Conservation (phyloP, 768 basidiomycete genomes). For the Trametes punicea region DNA sequence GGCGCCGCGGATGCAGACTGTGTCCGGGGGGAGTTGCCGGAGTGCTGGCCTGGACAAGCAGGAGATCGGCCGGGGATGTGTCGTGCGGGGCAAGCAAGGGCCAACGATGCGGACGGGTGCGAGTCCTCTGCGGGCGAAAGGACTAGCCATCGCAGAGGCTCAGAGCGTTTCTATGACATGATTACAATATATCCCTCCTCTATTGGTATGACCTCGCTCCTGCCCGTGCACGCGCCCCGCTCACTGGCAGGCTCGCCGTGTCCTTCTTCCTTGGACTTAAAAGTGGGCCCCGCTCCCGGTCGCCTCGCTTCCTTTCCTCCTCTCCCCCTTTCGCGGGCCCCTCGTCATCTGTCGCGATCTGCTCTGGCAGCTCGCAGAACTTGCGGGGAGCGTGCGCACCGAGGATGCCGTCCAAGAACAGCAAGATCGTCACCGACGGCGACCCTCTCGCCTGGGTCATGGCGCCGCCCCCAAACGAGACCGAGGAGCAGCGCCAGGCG, state of each 20-base stretch:
- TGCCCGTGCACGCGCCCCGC: slow-evolving; percentile 19
- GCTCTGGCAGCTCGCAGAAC: neutral
- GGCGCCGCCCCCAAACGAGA: slow-evolving; percentile 56
- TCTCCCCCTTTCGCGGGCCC: neutral
- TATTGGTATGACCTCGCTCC: neutral
- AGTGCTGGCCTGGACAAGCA: neutral
- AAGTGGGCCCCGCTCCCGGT: slow-evolving; percentile 45
- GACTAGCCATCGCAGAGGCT: neutral
- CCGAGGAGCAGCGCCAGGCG: slow-evolving; percentile 39
- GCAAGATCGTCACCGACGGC: slow-evolving; percentile 18
- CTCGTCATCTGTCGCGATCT: neutral
- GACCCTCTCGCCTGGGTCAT: slow-evolving; percentile 59
- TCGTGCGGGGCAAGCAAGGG: neutral
- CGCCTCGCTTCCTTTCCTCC: slow-evolving; percentile 1
- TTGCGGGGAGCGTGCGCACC: neutral
- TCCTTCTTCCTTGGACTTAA: slow-evolving; percentile 54
- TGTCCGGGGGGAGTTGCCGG: neutral
- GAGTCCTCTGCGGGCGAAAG: neutral
- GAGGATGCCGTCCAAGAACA: slow-evolving; percentile 10
- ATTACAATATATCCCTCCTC: neutral
- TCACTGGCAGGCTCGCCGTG: slow-evolving; percentile 22
- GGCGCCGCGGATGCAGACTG: neutral
- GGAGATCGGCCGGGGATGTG: neutral
- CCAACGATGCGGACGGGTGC: neutral
- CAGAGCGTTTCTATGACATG: neutral